Conservation (phyloP, 495 filamentous ascomycete genomes). For the Xylaria palmicola region DNA sequence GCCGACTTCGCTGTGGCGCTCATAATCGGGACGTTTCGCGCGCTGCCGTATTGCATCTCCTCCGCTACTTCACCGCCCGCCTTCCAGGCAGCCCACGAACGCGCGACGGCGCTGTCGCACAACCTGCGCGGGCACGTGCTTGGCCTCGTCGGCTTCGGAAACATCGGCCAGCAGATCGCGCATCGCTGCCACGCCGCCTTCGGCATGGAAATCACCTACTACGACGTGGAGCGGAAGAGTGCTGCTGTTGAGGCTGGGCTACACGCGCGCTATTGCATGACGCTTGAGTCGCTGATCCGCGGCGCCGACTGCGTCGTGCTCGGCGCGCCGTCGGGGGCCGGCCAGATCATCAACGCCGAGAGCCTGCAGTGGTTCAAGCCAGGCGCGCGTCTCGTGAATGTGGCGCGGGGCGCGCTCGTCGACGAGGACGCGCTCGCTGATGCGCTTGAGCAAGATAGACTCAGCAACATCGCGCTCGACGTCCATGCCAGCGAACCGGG, state of each 20-base stretch:
- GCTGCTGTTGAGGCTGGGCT: slow-evolving; percentile 40
- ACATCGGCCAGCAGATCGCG: slow-evolving; percentile 68
- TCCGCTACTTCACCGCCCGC: slow-evolving; percentile 35
- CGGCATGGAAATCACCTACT: slow-evolving; percentile 68
- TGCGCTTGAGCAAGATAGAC: slow-evolving; percentile 55
- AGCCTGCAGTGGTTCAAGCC: slow-evolving; percentile 52
- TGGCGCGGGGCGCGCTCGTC: slow-evolving; percentile 68
- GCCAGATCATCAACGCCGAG: slow-evolving; percentile 52
- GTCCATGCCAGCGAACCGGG: slow-evolving; percentile 64
- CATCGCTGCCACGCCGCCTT: slow-evolving; percentile 53
- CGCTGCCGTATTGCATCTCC: slow-evolving; percentile 60
- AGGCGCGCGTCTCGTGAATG: slow-evolving; percentile 66
- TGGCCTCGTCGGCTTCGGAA: slow-evolving; percentile 66
- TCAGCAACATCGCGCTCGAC: slow-evolving; percentile 63
- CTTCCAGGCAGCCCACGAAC: slow-evolving; percentile 59
- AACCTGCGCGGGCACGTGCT: slow-evolving; percentile 57
- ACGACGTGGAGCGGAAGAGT: slow-evolving; percentile 62
- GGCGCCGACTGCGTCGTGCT: slow-evolving; percentile 65
- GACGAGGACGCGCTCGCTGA: slow-evolving; percentile 67
- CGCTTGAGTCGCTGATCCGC: slow-evolving; percentile 53
- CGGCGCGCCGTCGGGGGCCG: slow-evolving; percentile 61
- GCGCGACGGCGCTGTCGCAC: slow-evolving; percentile 53
- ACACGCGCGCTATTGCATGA: slow-evolving; percentile 51
- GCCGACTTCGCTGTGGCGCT: slow-evolving; percentile 64
- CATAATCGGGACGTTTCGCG: slow-evolving; percentile 64